Evolutionary conservation across 208 protist genomes (phyloP).

Genomic region (Balamuthia mandrillaris): DNA sequence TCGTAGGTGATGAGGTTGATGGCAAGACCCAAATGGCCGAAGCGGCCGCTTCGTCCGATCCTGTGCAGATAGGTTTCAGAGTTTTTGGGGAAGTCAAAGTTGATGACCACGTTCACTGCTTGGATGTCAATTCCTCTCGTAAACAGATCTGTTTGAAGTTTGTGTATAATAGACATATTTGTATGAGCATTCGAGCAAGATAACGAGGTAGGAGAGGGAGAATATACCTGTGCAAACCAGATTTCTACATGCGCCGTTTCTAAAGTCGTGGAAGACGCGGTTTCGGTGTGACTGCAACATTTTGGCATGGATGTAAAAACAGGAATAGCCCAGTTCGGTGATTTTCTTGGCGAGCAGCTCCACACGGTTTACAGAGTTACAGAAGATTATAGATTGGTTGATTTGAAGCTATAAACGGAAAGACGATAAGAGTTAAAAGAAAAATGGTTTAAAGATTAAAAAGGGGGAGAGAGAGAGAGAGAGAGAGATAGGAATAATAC

Average conservation of each 20-base stretch:
- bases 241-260: slow-evolving; percentile 94
- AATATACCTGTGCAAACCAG: slow-evolving; percentile 89
- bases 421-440: background rate
- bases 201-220: background rate
- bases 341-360: slow-evolving; percentile 99
- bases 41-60: slow-evolving; percentile 79
- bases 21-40: slow-evolving; percentile 96
- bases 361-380: slow-evolving; percentile 97
- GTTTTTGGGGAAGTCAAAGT: slow-evolving; percentile 99
- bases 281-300: slow-evolving; percentile 97
- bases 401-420: slow-evolving; percentile 86
- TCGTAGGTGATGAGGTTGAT: slow-evolving; percentile 98
- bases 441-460: background rate
- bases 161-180: background rate
- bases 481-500: slow-evolving; percentile 17
- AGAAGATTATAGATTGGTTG: slow-evolving; percentile 99
- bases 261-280: slow-evolving; percentile 98
- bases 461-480: background rate
- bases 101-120: slow-evolving; percentile 99
- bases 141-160: slow-evolving; percentile 87
- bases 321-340: slow-evolving; percentile 97
- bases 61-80: slow-evolving; percentile 95
- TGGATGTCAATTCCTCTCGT: slow-evolving; percentile 99
- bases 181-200: background rate
- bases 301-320: slow-evolving; percentile 98